These are phyloP conservation scores for Hemerocallis citrina DNA, from an alignment of 106 monocot genomes.

Conservation along the genomic window DNA sequence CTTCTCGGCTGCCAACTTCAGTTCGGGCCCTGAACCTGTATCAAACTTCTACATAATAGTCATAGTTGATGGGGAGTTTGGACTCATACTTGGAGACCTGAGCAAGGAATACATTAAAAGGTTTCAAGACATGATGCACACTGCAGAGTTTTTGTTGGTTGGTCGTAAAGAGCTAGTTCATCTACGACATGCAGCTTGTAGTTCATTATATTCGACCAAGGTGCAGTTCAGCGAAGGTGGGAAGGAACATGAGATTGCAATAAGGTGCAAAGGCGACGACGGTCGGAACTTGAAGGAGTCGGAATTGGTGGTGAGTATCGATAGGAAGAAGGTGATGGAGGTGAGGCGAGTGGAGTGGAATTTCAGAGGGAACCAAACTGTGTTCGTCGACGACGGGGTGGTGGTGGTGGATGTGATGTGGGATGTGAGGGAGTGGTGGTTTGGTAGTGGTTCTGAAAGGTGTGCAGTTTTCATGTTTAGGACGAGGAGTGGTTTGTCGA, in stretches of 20 bases:
- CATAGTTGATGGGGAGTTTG: conserved; percentile 26
- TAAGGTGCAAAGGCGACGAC: conserved; percentile 20
- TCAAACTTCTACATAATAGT: conserved; percentile 40
- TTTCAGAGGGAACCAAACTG: conserved; percentile 63
- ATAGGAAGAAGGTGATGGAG: conserved; percentile 58
- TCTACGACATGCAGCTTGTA: background rate
- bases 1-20: conserved; percentile 33
- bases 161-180: conserved; percentile 29
- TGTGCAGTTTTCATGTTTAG: conserved; percentile 46
- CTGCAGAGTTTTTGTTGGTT: conserved; percentile 16
- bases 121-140: background rate
- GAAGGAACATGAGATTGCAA: conserved; percentile 39
- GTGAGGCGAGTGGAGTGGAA: conserved; percentile 56
- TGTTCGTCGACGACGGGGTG: conserved; percentile 56
- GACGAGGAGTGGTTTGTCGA: conserved; percentile 36
- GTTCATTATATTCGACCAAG: conserved; percentile 17
- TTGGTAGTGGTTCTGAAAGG: too few relatives aligned
- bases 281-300: background rate
- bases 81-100: conserved; percentile 32
- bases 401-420: conserved; percentile 85
- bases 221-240: conserved; percentile 26
- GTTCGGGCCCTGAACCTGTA: conserved; percentile 28
- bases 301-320: conserved; percentile 60
- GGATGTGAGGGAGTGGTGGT: conserved; percentile 63
- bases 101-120: conserved; percentile 3